Conservation (phyloP, 306 rosid genomes). For the Abrus pulchellus region DNA sequence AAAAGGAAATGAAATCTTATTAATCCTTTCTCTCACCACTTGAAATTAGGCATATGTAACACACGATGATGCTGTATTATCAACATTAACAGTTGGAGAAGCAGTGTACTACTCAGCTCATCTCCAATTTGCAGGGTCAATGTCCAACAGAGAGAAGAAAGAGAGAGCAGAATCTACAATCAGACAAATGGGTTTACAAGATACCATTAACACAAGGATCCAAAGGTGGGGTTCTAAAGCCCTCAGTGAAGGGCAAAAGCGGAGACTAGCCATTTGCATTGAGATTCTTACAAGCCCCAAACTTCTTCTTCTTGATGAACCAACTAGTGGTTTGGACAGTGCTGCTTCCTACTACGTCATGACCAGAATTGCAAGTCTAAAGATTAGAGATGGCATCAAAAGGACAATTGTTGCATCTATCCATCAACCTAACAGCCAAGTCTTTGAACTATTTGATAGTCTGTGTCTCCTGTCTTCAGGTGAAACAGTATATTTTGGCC, state of each 20-base stretch:
- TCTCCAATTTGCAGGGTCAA: conserved; percentile 62
- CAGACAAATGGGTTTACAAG: conserved; percentile 69
- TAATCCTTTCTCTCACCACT: not conserved
- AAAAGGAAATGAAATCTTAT: not conserved
- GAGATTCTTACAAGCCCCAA: conserved; percentile 63
- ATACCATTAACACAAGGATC: conserved; percentile 59
- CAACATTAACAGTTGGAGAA: conserved; percentile 61
- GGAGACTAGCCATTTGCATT: conserved; percentile 66
- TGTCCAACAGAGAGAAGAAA: conserved; percentile 54
- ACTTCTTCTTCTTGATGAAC: conserved; percentile 69
- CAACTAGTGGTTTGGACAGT: conserved; percentile 53
- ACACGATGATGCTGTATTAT: conserved; percentile 59
- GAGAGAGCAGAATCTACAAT: conserved; percentile 57
- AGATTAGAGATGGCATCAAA: conserved; percentile 42
- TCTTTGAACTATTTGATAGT: conserved; percentile 58
- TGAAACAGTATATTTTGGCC: conserved; percentile 38
- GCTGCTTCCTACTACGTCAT: conserved; percentile 71
- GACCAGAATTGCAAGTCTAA: conserved; percentile 54
- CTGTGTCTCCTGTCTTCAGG: conserved; percentile 45
- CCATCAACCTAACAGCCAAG: conserved; percentile 70
- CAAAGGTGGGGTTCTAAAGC: conserved; percentile 48
- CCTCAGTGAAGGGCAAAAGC: conserved; percentile 65
- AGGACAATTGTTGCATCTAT: conserved; percentile 63
- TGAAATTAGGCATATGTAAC: conserved; percentile 63
- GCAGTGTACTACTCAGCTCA: conserved; percentile 66